These are phyloP conservation scores for Fusarium irregulare DNA, from an alignment of 2,329 filamentous ascomycete genomes.

Conservation along the genomic window DNA sequence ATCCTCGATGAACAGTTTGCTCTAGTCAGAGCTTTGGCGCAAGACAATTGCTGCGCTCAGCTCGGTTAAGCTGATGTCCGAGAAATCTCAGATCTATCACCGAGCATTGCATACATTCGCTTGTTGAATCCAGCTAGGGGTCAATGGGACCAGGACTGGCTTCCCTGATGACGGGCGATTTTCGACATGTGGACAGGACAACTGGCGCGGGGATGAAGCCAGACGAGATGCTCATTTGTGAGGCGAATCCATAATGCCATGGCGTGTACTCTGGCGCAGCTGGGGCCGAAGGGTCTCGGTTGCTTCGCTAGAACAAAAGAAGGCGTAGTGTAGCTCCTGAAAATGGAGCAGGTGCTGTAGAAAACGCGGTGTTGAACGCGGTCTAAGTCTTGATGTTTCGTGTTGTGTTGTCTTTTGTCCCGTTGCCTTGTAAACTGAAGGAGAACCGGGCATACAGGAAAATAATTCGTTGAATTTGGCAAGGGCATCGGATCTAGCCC, in stretches of 20 bases:
- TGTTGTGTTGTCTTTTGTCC: conserved; percentile 27
- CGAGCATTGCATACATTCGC: conserved; percentile 21
- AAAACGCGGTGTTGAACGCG: conserved; percentile 24
- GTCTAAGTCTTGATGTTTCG: conserved; percentile 22
- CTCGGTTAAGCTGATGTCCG: conserved; percentile 20
- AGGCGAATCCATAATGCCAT: conserved; percentile 29
- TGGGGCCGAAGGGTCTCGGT: conserved; percentile 7
- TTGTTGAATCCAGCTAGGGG: not conserved
- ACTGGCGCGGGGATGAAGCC: conserved; percentile 35
- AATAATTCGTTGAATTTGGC: conserved; percentile 19
- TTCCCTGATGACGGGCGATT: conserved; percentile 18
- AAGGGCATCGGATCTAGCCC: conserved; percentile 12
- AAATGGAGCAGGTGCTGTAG: conserved; percentile 16
- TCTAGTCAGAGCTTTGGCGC: not conserved
- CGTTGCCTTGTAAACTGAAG: conserved; percentile 14
- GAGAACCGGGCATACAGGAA: not conserved
- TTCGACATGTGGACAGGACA: conserved; percentile 22
- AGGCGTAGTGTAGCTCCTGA: conserved; percentile 6
- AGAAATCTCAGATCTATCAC: conserved; percentile 28
- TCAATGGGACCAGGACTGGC: conserved; percentile 3
- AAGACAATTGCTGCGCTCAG: conserved; percentile 9
- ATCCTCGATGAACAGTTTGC: conserved; percentile 1
- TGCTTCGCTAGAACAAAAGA: conserved; percentile 19
- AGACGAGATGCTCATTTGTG: conserved; percentile 31
- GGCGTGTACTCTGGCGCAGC: conserved; percentile 25